phyloP scores from a whole-genome alignment of 305 asterid species.

The Lippia alba region DNA sequence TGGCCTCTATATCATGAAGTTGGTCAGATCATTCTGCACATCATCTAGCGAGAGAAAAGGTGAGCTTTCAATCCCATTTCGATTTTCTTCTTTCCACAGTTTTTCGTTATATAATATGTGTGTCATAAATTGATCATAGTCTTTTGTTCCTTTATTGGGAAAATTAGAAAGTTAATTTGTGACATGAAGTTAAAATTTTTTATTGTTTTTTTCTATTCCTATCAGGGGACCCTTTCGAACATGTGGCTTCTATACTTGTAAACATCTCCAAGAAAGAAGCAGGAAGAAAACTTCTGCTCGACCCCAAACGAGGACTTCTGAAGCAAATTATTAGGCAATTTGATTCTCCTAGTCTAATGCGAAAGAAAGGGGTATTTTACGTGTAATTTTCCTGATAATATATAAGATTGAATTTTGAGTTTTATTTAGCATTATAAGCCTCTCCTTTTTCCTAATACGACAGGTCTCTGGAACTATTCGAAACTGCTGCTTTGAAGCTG shows the following conservation, averaged over 20 bases:
- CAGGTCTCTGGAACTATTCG: conserved; percentile 94
- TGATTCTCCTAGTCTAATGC: conserved; percentile 70
- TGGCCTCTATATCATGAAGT: conserved; percentile 84
- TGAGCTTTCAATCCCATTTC: conserved; percentile 31
- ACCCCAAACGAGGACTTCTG: conserved; percentile 85
- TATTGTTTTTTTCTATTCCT: conserved; percentile 20
- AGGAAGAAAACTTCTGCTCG: conserved; percentile 87
- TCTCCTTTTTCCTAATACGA: conserved; percentile 14
- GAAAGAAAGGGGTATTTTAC: conserved; percentile 85
- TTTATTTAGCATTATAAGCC: background rate
- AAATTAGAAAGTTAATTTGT: background rate
- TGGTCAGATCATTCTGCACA: conserved; percentile 89
- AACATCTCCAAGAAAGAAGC: conserved; percentile 83
- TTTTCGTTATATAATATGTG: no score
- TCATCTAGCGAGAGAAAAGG: conserved; percentile 65
- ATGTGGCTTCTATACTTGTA: conserved; percentile 92
- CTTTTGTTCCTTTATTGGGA: background rate
- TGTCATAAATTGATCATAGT: no score
- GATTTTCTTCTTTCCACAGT: conserved; percentile 3
- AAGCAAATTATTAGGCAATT: conserved; percentile 89
- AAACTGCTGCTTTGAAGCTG: conserved; percentile 97
- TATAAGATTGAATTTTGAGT: no score
- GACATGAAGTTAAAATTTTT: conserved; percentile 5
- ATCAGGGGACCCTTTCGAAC: conserved; percentile 86
- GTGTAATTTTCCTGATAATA: conserved; percentile 1